Evolutionary conservation across 176 grass and related monocot species (phyloP).

Genomic region (Lolium multiflorum): DNA sequence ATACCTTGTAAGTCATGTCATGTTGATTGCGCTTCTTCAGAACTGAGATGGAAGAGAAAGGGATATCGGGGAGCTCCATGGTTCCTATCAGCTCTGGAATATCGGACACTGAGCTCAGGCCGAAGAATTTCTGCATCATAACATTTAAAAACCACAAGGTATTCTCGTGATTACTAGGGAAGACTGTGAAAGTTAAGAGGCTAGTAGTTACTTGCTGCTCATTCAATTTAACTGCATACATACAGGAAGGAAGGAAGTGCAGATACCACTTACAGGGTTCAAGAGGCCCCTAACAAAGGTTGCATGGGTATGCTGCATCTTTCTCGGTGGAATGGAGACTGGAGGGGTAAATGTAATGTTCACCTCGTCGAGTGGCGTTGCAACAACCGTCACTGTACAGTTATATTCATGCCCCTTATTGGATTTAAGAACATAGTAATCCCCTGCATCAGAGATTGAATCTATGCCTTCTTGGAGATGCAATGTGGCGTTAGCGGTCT

Average conservation of each 20-base stretch:
- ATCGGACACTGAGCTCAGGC: conserved; percentile 60
- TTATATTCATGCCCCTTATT: conserved; percentile 67
- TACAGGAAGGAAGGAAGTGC: background rate
- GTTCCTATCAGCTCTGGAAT: conserved; percentile 86
- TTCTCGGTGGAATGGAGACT: conserved; percentile 72
- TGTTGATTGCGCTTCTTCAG: conserved; percentile 69
- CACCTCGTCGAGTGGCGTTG: conserved; percentile 82
- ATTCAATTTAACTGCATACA: background rate
- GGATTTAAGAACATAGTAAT: conserved; percentile 77
- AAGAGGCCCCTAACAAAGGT: conserved; percentile 88
- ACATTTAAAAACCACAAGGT: background rate
- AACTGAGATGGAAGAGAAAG: conserved; percentile 78
- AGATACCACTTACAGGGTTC: conserved; percentile 69
- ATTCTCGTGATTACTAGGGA: background rate
- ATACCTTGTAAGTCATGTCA: conserved; percentile 82
- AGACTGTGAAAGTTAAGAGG: background rate
- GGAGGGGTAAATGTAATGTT: conserved; percentile 77
- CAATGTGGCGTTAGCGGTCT: conserved; percentile 66
- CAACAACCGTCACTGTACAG: conserved; percentile 70
- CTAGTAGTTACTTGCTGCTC: background rate
- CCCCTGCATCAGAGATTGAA: conserved; percentile 60
- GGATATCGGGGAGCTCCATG: conserved; percentile 69
- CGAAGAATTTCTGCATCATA: conserved; percentile 69
- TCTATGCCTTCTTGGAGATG: conserved; percentile 79
- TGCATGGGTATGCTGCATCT: conserved; percentile 77